Base-by-base conservation (phyloP, 331 rosid genomes). In the Malus hybrid region DNA sequence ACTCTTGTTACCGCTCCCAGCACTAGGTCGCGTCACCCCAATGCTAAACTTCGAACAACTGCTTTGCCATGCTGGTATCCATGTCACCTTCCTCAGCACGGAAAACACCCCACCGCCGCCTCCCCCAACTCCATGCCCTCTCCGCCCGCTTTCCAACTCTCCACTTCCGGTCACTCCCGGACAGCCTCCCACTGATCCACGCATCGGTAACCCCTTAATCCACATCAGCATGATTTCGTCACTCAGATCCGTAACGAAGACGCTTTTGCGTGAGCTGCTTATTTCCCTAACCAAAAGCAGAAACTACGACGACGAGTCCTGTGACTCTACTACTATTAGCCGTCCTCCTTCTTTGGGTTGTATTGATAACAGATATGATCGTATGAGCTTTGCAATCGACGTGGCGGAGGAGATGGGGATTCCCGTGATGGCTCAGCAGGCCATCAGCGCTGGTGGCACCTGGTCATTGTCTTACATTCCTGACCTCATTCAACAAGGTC, bases 11-110 rank as follows among this genome's bases (percentile, higher is more conserved):
- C 83, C 90, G 1, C 48, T 84, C 13, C 84, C 81, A 9, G 74
- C 60, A 10, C 73, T 61, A 27, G 85, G 91, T 65, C 87, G 80
- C 59, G 31, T 84, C 52, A 87, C 78, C 22, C 75, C 86, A 54
- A 74, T 84, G 88, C 74, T 87, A 33, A 72, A 56, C 15, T 52
- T 82, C 2, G 66, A 79, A 22, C 74, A 85, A 71, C 84, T 84
- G 46, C 79, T 87, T 13, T 52, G 31, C 61, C 62, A 71, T 10
- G n/a, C 6, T 3, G 79, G 79, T 27, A 66, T 77, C 71, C 71
- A 8, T 32, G 50, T 80, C 55, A 85, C 87, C 27, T 87, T 85
- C 75, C 73, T 82, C 19, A 82, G 69, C 79, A 67, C 80, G 33
- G 66, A 75, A 3, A 69, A 46, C 71, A 54, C 18, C 72, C 87